A percentile compares a stretch with the other conserved stretches of the same genome.
Evolutionary conservation across 2,329 filamentous ascomycete genomes (phyloP).

Genomic region (Penicillium capsulatum): DNA sequence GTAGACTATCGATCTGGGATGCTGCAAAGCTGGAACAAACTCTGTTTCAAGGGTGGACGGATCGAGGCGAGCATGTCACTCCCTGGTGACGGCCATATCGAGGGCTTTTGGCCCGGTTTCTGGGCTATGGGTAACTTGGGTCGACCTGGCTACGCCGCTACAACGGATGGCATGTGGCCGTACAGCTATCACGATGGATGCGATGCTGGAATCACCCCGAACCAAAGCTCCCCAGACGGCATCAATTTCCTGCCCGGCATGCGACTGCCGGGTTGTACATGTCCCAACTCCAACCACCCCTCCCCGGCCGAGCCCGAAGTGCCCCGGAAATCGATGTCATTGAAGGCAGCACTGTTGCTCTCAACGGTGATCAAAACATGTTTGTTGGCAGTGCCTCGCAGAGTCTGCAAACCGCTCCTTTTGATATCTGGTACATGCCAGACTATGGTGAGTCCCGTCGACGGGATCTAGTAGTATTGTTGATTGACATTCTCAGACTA

Average conservation of each 20-base stretch:
- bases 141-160: conserved; percentile 63
- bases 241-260: conserved; percentile 65
- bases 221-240: conserved; percentile 65
- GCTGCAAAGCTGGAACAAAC: conserved; percentile 69
- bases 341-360: conserved; percentile 59
- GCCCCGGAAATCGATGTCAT: conserved; percentile 69
- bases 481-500: conserved; percentile 45
- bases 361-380: conserved; percentile 47
- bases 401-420: conserved; percentile 64
- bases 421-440: conserved; percentile 66
- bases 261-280: conserved; percentile 65
- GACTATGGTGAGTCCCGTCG: conserved; percentile 45
- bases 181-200: conserved; percentile 68
- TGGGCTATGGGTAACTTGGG: conserved; percentile 73
- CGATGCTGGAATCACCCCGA: conserved; percentile 66
- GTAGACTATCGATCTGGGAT: conserved; percentile 68
- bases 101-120: conserved; percentile 71
- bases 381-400: conserved; percentile 61
- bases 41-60: conserved; percentile 68
- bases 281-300: conserved; percentile 61
- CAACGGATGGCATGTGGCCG: conserved; percentile 69
- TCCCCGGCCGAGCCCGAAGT: conserved; percentile 59
- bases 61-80: conserved; percentile 67
- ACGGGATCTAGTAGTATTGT: background rate
- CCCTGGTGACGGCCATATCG: conserved; percentile 61